Conservation (phyloP, 2,329 filamentous ascomycete species). For the Huntiella omanensis region DNA sequence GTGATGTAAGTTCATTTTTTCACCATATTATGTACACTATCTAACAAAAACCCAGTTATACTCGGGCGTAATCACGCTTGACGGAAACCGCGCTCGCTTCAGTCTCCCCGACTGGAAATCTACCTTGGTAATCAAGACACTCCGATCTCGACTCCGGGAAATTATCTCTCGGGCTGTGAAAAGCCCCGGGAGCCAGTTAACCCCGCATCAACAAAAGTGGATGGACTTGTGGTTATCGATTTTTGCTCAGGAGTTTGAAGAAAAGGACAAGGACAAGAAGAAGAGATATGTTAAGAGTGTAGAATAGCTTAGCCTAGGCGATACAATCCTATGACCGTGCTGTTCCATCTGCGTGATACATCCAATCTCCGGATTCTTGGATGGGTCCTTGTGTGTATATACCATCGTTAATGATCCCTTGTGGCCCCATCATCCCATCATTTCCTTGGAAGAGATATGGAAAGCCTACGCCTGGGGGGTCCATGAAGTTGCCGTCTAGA, state of each 20-base stretch:
- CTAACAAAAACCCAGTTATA: slow-evolving; percentile 40
- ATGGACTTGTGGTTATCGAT: slow-evolving; percentile 55
- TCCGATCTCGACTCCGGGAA: slow-evolving; percentile 56
- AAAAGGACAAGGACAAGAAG: neutral
- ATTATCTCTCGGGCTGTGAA: slow-evolving; percentile 55
- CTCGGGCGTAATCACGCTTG: slow-evolving; percentile 68
- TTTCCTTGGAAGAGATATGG: no score
- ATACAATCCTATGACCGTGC: no score
- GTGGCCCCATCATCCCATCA: no score
- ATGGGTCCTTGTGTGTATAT: no score
- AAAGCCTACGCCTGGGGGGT: no score
- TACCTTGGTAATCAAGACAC: slow-evolving; percentile 69
- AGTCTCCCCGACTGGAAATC: slow-evolving; percentile 75
- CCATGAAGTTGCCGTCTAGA: neutral
- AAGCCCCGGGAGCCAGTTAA: slow-evolving; percentile 40
- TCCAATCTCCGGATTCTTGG: no score
- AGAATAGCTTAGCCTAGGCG: neutral
- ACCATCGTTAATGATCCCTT: no score
- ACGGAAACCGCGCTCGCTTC: slow-evolving; percentile 74
- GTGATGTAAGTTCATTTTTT: slow-evolving; percentile 39
- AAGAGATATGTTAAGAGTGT: slow-evolving; percentile 1
- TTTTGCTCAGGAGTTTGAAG: slow-evolving; percentile 22
- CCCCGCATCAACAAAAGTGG: slow-evolving; percentile 53
- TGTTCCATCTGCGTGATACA: no score
- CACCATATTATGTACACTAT: neutral